Evolutionary conservation across 2,329 filamentous ascomycete species (phyloP), one percentile per base, ranked within the genome.

Genomic region (Metarhizium guizhouense): DNA sequence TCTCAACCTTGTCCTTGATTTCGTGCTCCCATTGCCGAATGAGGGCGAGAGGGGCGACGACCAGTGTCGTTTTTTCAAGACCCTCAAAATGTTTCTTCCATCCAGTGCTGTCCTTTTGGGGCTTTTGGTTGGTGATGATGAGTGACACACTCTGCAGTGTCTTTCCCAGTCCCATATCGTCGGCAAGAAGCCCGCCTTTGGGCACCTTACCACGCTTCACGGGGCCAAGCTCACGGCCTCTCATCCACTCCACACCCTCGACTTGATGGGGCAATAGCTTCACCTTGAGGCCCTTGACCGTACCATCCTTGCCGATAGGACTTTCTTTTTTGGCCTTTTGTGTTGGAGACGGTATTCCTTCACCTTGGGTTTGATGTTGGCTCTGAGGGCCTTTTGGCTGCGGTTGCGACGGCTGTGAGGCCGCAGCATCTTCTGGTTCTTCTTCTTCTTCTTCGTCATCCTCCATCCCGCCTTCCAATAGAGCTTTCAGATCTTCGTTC

Each of bases 11-110:
- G 54, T 88, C 86, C 63, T 87, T 87, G 66, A 99, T 90, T 70
- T 99, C 94, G 1, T 85, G 78, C 72, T 99, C 94, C 94, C 94
- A 99, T 70, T 99, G 94, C 63, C 94, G 88, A 73, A 99, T 97
- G 48, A 99, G 77, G 6, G 94, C 93, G 34, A 99, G 75, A 1
- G 94, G 94, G 2, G 94, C 94, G 53, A 99, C 89, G 7, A 99
- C 91, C 11, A 99, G 77, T 0, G 94, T 99, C 10, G 85, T 84
- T 67, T 88, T 92, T 62, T 87, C 84, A 29, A 92, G 75, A 7
- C 80, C 78, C 6, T 83, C 79, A 18, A 84, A 83, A n/a, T 87
- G 76, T 68, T 86, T 88, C 67, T 85, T 86, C 74, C 86, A 82
- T 0, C 76, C 76, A 42, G 81, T 76, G 5, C 78, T 75, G 16